Evolutionary conservation across 2,329 filamentous ascomycete species (phyloP).

Genomic region (Colletotrichum sp.): DNA sequence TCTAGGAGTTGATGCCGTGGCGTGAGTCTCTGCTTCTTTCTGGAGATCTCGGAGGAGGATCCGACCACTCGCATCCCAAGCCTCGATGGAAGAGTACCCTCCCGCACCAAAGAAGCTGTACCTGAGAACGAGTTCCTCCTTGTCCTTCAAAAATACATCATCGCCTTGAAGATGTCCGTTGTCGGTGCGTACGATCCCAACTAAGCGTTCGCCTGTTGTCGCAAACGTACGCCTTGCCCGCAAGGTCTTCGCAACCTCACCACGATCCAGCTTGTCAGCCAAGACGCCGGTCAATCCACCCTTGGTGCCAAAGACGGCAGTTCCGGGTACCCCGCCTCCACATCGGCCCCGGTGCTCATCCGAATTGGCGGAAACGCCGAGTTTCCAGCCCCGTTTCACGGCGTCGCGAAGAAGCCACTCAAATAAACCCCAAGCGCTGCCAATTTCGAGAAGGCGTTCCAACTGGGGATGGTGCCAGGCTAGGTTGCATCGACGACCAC

Average conservation of each 20-base stretch:
- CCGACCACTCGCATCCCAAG: slow-evolving; percentile 30
- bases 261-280: slow-evolving; percentile 18
- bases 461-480: slow-evolving; percentile 39
- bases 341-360: slow-evolving; percentile 40
- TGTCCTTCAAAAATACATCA: slow-evolving; percentile 15
- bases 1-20: neutral
- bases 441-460: slow-evolving; percentile 39
- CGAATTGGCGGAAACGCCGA: slow-evolving; percentile 38
- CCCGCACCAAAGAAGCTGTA: slow-evolving; percentile 28
- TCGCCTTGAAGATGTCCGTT: slow-evolving; percentile 29
- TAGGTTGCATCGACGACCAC: slow-evolving; percentile 36
- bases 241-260: slow-evolving; percentile 22
- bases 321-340: slow-evolving; percentile 38
- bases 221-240: slow-evolving; percentile 33
- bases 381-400: slow-evolving; percentile 33
- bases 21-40: slow-evolving; percentile 18
- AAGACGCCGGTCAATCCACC: slow-evolving; percentile 32
- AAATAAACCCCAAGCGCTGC: slow-evolving; percentile 38
- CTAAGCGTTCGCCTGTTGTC: slow-evolving; percentile 33
- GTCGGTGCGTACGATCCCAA: slow-evolving; percentile 25
- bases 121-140: slow-evolving; percentile 16
- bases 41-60: slow-evolving; percentile 30
- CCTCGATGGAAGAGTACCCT: slow-evolving; percentile 33
- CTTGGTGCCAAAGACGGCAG: slow-evolving; percentile 36
- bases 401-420: slow-evolving; percentile 38